These are phyloP conservation scores for Ceratocystis albifundus DNA, from an alignment of 2,329 filamentous ascomycete species.

Conservation along the genomic window DNA sequence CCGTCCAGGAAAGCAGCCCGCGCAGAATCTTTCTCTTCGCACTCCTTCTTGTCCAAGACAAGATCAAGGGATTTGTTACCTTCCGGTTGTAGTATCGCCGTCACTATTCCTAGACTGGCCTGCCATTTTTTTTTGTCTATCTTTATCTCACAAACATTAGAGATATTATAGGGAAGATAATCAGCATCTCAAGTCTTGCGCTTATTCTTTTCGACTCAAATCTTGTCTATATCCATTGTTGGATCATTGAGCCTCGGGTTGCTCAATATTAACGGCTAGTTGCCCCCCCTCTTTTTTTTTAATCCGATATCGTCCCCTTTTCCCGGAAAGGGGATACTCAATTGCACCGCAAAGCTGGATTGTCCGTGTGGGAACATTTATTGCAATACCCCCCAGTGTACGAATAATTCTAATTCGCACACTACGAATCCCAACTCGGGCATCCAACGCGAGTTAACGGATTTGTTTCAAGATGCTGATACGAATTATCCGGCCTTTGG, in stretches of 20 bases:
- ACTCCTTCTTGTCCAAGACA: constrained; percentile 8
- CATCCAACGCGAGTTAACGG: constrained; percentile 3
- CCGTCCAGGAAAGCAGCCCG: constrained; percentile 20
- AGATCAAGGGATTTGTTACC: not conserved
- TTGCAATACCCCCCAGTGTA: constrained; percentile 19
- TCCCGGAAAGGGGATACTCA: constrained; percentile 19
- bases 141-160: not conserved
- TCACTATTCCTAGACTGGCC: not conserved
- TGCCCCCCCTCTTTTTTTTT: constrained; percentile 17
- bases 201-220: not conserved
- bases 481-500: constrained; percentile 6
- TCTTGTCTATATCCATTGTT: constrained; percentile 14
- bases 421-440: constrained; percentile 9
- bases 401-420: constrained; percentile 16
- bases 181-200: too few species aligned
- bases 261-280: constrained; percentile 12
- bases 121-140: not conserved
- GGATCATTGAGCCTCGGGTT: constrained; percentile 13
- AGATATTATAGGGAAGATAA: too few species aligned
- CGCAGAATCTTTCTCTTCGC: constrained; percentile 20
- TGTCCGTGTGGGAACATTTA: constrained; percentile 13
- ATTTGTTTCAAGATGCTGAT: constrained; percentile 10
- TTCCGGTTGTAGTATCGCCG: not conserved
- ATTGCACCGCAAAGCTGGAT: constrained; percentile 20
- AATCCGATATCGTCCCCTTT: constrained; percentile 17